Evolutionary conservation across 257 asterid genomes (phyloP), one percentile per base, ranked within the genome.

Genomic region (Fraxinus anomala): DNA sequence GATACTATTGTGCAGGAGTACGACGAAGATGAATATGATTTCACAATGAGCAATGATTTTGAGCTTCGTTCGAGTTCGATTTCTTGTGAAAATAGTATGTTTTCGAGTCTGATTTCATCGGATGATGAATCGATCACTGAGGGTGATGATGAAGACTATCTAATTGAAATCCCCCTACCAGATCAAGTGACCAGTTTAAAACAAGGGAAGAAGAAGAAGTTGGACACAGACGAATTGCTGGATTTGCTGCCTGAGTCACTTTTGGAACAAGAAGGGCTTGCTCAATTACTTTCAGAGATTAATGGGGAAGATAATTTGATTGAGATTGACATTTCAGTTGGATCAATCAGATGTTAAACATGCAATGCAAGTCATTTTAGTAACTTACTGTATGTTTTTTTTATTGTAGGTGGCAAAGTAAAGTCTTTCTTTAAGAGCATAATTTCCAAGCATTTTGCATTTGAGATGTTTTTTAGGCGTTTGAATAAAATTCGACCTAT

Each of bases 251-350:
- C 69, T 1, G 31, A 63, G 24, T 63, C 69, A 63, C 28, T 63
- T 10, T 63, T 23, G 17, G 16, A 63, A 63, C 33, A 63, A 24
- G 47, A 40, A 40, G 47, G 69, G 69, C 16, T 63, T 63, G 69
- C 69, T 63, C 69, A 63, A 23, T 11, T 63, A 23, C 69, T 63
- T 24, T 63, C 69, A 63, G 69, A 63, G 13, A 63, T 63, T 63
- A 63, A 63, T 9, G 69, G 17, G 17, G 34, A 23, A 23, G 31
- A 63, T 63, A 63, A 63, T 63, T 63, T 63, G 69, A 63, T 63
- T 23, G 69, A 40, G 47, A 11, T 40, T 40, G 69, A 63, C 34
- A 24, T 63, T 63, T 63, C 69, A 23, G 69, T 10, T 24, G 69
- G 69, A 23, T 63, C 34, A 24, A 63, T 24, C 17, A n/a, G 34